A percentile compares a stretch with the other conserved stretches of the same genome.
These are phyloP conservation scores for Lipomyces spencermartinsiae DNA, from an alignment of 805 yeast genomes.

Conservation along the genomic window DNA sequence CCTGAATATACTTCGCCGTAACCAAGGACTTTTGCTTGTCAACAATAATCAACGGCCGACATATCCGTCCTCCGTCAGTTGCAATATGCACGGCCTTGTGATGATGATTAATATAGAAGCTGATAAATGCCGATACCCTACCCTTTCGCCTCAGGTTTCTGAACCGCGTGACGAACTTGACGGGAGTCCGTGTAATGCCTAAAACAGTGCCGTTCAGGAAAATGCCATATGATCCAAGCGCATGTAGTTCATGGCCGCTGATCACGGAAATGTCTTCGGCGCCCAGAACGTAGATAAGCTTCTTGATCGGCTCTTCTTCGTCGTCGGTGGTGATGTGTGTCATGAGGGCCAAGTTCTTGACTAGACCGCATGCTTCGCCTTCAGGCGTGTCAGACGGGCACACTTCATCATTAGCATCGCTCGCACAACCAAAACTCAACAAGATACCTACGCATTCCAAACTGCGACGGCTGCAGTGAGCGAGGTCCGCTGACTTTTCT, in stretches of 20 bases:
- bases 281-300: slow-evolving; percentile 80
- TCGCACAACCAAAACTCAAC: neutral
- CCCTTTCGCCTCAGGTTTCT: slow-evolving; percentile 84
- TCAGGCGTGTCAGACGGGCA: slow-evolving; percentile 99
- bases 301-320: slow-evolving; percentile 86
- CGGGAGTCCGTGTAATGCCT: slow-evolving; percentile 88
- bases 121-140: slow-evolving; percentile 84
- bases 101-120: slow-evolving; percentile 87
- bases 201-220: slow-evolving; percentile 92
- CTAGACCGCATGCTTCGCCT: slow-evolving; percentile 99
- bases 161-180: slow-evolving; percentile 78
- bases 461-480: slow-evolving; percentile 98
- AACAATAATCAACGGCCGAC: slow-evolving; percentile 93
- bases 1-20: slow-evolving; percentile 66
- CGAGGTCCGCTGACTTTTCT: slow-evolving; percentile 98
- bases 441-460: slow-evolving; percentile 73
- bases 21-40: slow-evolving; percentile 75
- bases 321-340: slow-evolving; percentile 98
- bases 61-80: slow-evolving; percentile 98
- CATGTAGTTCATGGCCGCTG: slow-evolving; percentile 83
- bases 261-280: slow-evolving; percentile 83
- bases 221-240: slow-evolving; percentile 79
- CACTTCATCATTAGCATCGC: slow-evolving; percentile 44
- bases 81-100: slow-evolving; percentile 96
- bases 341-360: slow-evolving; percentile 95